phyloP scores from a whole-genome alignment of 257 asterid genomes.

The Jacaranda mimosifolia region DNA sequence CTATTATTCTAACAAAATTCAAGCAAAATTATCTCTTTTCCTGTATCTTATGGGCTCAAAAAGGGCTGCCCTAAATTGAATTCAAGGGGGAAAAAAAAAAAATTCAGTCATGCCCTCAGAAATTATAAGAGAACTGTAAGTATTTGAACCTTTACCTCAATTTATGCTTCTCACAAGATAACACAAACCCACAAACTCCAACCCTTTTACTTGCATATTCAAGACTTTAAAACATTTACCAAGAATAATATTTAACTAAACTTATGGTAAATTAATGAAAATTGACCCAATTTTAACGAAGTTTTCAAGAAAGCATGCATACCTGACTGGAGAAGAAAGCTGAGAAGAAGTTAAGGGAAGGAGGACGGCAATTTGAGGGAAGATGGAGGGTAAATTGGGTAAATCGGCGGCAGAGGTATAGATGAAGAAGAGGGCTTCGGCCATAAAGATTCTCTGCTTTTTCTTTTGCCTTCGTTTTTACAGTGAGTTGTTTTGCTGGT shows the following conservation, averaged over 20 bases:
- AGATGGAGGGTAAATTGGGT: slow-evolving; percentile 35
- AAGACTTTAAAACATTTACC: neutral
- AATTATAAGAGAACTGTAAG: neutral
- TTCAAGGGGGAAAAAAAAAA: neutral
- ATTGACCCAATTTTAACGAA: neutral
- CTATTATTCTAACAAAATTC: neutral
- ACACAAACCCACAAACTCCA: slow-evolving; percentile 16
- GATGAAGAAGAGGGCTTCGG: slow-evolving; percentile 54
- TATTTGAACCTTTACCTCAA: neutral
- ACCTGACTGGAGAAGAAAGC: slow-evolving; percentile 50
- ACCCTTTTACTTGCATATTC: slow-evolving; percentile 14
- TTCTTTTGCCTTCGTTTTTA: slow-evolving; percentile 29
- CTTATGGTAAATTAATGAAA: neutral
- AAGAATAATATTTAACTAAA: neutral
- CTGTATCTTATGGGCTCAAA: neutral
- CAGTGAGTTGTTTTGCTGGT: neutral
- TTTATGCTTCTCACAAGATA: neutral
- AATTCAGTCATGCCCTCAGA: neutral
- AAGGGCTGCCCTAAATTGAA: slow-evolving; percentile 6
- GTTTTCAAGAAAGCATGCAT: neutral
- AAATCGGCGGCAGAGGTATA: slow-evolving; percentile 37
- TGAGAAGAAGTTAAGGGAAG: slow-evolving; percentile 24
- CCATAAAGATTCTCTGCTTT: slow-evolving; percentile 66
- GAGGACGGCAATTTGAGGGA: slow-evolving; percentile 20
- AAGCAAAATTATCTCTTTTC: neutral